Conservation (phyloP, 2,329 filamentous ascomycete species). For the Colletotrichum trifolii region DNA sequence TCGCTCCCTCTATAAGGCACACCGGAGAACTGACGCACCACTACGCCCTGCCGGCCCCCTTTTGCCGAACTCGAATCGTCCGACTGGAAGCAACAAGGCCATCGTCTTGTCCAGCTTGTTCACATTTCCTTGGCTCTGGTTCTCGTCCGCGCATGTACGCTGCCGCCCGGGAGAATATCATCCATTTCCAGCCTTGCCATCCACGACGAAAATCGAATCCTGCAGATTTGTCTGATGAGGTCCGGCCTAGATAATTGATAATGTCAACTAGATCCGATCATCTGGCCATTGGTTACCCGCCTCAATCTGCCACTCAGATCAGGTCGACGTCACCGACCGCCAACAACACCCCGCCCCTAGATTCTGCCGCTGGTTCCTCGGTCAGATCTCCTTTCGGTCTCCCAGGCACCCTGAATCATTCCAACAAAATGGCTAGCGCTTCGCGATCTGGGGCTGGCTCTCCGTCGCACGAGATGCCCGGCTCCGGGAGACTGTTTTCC, state of each 20-base stretch:
- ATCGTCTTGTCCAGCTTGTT: conserved; percentile 20
- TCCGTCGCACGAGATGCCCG: conserved; percentile 89
- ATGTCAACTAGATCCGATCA: conserved; percentile 93
- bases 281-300: conserved; percentile 84
- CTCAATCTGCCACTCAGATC: conserved; percentile 73
- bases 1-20: neutral
- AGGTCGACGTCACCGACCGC: conserved; percentile 84
- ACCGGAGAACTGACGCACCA: conserved; percentile 16
- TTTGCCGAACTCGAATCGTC: conserved; percentile 1
- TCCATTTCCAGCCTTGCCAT: conserved; percentile 14
- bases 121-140: conserved; percentile 23
- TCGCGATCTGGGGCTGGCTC: conserved; percentile 90
- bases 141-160: conserved; percentile 17
- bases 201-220: conserved; percentile 23
- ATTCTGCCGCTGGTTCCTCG: conserved; percentile 71
- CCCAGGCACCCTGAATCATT: conserved; percentile 69
- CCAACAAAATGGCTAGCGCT: conserved; percentile 68
- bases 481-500: conserved; percentile 81
- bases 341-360: conserved; percentile 83
- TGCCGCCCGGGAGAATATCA: conserved; percentile 24
- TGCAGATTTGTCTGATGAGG: conserved; percentile 53
- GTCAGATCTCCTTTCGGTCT: conserved; percentile 80
- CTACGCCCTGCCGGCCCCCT: conserved; percentile 3
- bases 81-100: conserved; percentile 30
- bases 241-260: conserved; percentile 80